Evolutionary conservation across 2,329 filamentous ascomycete species (phyloP).

Genomic region (Monilinia fructicola): DNA sequence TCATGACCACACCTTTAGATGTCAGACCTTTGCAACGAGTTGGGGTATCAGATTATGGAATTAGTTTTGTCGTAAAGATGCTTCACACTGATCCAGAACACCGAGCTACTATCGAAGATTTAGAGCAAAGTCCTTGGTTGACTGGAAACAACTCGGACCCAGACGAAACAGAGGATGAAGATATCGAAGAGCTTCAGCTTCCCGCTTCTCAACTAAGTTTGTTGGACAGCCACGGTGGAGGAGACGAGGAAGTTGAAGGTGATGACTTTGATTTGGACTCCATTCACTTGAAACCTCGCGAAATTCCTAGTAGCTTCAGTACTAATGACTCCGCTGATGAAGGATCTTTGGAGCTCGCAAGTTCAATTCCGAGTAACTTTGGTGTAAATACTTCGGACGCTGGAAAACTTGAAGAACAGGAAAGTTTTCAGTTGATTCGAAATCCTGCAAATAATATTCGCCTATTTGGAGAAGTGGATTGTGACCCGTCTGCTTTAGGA

Average conservation of each 20-base stretch:
- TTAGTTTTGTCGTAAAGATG: constrained; percentile 76
- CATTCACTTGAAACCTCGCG: constrained; percentile 32
- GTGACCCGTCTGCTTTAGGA: constrained; percentile 35
- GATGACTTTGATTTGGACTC: constrained; percentile 31
- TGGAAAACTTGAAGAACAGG: constrained; percentile 17
- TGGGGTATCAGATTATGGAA: constrained; percentile 63
- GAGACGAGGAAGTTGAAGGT: constrained; percentile 15
- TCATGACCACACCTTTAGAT: constrained; percentile 77
- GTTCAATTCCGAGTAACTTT: constrained; percentile 23
- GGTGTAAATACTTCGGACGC: constrained; percentile 20
- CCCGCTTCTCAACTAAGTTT: constrained; percentile 40
- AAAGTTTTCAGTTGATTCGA: constrained; percentile 29
- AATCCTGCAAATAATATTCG: constrained; percentile 28
- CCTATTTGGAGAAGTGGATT: constrained; percentile 40
- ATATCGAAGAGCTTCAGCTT: constrained; percentile 34
- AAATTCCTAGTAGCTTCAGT: constrained; percentile 38
- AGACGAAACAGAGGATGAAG: constrained; percentile 35
- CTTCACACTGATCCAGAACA: constrained; percentile 74
- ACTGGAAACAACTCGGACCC: constrained; percentile 31
- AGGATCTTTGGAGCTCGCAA: constrained; percentile 24
- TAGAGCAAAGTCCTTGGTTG: constrained; percentile 77
- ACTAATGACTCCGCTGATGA: constrained; percentile 26
- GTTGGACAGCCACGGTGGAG: constrained; percentile 21
- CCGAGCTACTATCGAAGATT: constrained; percentile 71
- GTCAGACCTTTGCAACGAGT: constrained; percentile 58